A percentile compares a stretch with the other conserved stretches of the same genome.
Evolutionary conservation across 805 yeast species (phyloP).

Genomic region (Cyberlindnera petersonii): DNA sequence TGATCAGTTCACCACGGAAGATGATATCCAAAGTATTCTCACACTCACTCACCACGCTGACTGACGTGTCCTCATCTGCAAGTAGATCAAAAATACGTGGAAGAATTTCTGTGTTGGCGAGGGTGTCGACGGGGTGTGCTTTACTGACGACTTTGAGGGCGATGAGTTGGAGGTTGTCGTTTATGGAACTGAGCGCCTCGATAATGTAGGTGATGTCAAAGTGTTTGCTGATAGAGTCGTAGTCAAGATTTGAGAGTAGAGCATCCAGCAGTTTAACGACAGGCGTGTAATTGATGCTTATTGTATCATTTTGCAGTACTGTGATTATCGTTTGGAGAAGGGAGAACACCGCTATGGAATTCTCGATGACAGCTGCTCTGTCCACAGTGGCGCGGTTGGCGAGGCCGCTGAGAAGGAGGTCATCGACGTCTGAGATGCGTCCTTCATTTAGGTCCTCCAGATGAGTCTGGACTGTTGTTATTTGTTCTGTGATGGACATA

Average conservation of each 20-base stretch:
- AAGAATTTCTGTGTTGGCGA: constrained; percentile 24
- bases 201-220: constrained; percentile 18
- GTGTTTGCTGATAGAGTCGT: constrained; percentile 16
- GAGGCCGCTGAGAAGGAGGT: background rate
- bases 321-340: constrained; percentile 2
- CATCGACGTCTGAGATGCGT: background rate
- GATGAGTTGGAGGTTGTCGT: constrained; percentile 18
- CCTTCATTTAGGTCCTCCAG: background rate
- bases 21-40: constrained; percentile 18
- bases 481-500: constrained; percentile 1
- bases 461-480: background rate
- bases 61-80: constrained; percentile 3
- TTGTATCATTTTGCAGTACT: constrained; percentile 1
- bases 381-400: constrained; percentile 10
- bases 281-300: constrained; percentile 14
- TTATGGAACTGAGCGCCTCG: constrained; percentile 20
- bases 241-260: constrained; percentile 13
- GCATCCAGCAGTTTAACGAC: constrained; percentile 18
- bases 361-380: constrained; percentile 2
- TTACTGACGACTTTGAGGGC: constrained; percentile 21
- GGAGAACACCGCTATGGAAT: constrained; percentile 4
- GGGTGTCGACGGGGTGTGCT: constrained; percentile 24
- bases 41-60: constrained; percentile 19
- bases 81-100: constrained; percentile 13
- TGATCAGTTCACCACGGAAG: constrained; percentile 16